Evolutionary conservation across 2,329 filamentous ascomycete genomes (phyloP), one percentile per base, ranked within the genome.

Genomic region (Fusarium sp.): DNA sequence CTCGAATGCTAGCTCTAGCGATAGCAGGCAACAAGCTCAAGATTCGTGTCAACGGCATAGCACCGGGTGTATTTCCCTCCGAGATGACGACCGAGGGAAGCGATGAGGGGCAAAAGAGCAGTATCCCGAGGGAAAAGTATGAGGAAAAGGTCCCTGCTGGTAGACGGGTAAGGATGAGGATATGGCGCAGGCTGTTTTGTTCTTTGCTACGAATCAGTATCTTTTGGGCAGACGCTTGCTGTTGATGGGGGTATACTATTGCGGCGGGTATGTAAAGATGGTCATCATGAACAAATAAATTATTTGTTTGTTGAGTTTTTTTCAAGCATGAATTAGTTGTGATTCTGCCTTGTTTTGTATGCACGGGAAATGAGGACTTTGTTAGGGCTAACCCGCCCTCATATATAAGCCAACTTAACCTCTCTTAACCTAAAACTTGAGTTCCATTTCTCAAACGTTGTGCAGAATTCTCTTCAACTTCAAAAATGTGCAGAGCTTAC

Each of bases 11-110:
- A 13, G 90, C 92, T 0, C 92, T 0, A 84, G 85, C 41, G 92
- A 80, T 93, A 7, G 87, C 89, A 1, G 84, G 83, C 69, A 85
- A 89, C 56, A 86, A 88, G 23, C 87, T 93, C 70, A 92, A 90
- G 80, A 86, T 89, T 45, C 93, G 95, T 75, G 88, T 93, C 41
- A 88, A 95, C 78, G 90, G 92, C 45, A 94, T 94, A 70, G 93
- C 93, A 0, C 93, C 93, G 0, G 93, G 93, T 37, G 87, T 93
- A 32, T 89, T 89, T 76, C 92, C 91, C 20, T 92, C 91, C 78
- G 93, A 94, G 88, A 94, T 94, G 92, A 92, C 91, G 43, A 88
- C 89, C 2, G 81, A 81, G 4, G 84, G 82, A 14, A 87, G 85
- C 32, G 83, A 86, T 20, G 83, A 84, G 20, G 78, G 78, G 35